Conservation (phyloP, 805 yeast species). For the Kodamaea neixiangensis region DNA sequence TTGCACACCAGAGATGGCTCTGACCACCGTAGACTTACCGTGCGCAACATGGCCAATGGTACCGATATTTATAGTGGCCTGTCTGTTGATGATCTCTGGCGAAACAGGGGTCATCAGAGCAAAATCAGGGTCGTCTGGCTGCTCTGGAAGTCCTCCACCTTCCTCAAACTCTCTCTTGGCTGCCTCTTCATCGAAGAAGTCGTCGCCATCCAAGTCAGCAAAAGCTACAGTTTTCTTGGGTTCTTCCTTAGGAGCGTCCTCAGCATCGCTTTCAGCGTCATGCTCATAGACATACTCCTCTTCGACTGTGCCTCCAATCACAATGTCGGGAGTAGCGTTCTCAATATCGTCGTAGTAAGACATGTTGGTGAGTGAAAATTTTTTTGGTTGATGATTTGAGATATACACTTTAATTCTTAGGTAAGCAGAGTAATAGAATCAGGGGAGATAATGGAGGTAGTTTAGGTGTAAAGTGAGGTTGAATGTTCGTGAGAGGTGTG, state of each 20-base stretch:
- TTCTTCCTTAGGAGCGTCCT: constrained; percentile 38
- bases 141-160: constrained; percentile 98
- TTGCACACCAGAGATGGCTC: constrained; percentile 97
- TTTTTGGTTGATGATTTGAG: neutral
- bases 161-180: constrained; percentile 88
- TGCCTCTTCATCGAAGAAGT: constrained; percentile 71
- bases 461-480: neutral
- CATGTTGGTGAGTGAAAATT: constrained; percentile 40
- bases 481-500: neutral
- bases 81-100: constrained; percentile 96
- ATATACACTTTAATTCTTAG: neutral
- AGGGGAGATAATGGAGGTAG: neutral
- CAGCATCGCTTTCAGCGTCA: constrained; percentile 47
- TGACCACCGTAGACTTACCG: constrained; percentile 91
- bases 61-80: constrained; percentile 98
- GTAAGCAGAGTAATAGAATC: neutral
- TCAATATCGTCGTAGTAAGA: constrained; percentile 70
- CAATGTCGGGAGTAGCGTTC: constrained; percentile 81
- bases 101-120: constrained; percentile 78
- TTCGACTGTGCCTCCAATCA: constrained; percentile 60
- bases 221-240: constrained; percentile 79
- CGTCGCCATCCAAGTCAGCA: constrained; percentile 61
- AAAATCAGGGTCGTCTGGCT: constrained; percentile 88
- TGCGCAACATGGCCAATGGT: constrained; percentile 96
- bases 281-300: constrained; percentile 52